Percentiles rank a stretch among this genome's conserved stretches.
These are phyloP conservation scores for Capronia coronata DNA, from an alignment of 2,329 filamentous ascomycete species.

Conservation along the genomic window DNA sequence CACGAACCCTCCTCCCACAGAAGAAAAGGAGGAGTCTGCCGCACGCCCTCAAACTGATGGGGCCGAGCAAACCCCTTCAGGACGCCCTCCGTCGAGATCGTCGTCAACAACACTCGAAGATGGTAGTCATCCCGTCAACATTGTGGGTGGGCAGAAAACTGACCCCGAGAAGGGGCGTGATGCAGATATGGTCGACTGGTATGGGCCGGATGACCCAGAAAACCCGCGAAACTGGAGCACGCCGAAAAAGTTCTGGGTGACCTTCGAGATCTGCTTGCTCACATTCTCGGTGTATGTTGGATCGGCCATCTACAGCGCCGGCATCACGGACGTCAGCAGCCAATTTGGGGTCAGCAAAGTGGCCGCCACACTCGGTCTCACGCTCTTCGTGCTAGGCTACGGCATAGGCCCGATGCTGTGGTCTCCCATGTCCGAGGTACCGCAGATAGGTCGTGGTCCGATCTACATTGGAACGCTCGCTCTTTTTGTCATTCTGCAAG, in stretches of 20 bases:
- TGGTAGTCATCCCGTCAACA: neutral
- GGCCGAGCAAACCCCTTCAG: neutral
- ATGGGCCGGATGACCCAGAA: slow-evolving; percentile 29
- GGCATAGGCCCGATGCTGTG: slow-evolving; percentile 44
- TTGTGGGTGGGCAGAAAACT: slow-evolving; percentile 23
- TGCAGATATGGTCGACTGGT: slow-evolving; percentile 48
- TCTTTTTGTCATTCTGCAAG: slow-evolving; percentile 46
- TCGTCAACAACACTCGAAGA: slow-evolving; percentile 9
- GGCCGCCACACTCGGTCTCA: slow-evolving; percentile 45
- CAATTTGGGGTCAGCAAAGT: slow-evolving; percentile 43
- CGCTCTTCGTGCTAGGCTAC: slow-evolving; percentile 45
- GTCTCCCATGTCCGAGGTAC: slow-evolving; percentile 45
- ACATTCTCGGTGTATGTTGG: slow-evolving; percentile 49
- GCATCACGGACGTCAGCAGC: slow-evolving; percentile 36
- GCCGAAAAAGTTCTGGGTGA: slow-evolving; percentile 41
- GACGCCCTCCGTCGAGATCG: neutral
- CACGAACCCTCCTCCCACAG: slow-evolving; percentile 27
- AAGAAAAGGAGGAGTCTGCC: slow-evolving; percentile 2
- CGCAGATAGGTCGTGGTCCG: slow-evolving; percentile 44
- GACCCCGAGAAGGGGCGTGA: slow-evolving; percentile 51
- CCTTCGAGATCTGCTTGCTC: slow-evolving; percentile 43
- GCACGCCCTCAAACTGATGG: neutral
- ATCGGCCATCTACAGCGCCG: slow-evolving; percentile 47
- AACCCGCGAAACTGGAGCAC: slow-evolving; percentile 46
- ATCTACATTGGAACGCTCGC: slow-evolving; percentile 46